Evolutionary conservation across 306 rosid genomes (phyloP), one percentile per base, ranked within the genome.

Genomic region (Cucumis hystrix): DNA sequence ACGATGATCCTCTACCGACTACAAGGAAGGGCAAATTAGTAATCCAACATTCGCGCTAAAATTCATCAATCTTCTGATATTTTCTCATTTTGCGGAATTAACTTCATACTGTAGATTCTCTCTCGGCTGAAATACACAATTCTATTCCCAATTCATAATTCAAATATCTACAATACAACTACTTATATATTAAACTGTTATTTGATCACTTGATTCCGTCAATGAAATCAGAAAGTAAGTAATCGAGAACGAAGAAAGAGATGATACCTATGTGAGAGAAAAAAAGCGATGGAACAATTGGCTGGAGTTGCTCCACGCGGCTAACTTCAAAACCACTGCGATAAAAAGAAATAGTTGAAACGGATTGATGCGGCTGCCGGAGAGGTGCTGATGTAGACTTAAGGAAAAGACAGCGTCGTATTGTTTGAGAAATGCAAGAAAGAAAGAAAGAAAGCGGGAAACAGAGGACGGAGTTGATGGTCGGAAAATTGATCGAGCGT

Each of bases 21-120:
- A 13, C 49, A 21, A 63, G 28, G 14, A 78, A 64, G 80, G 62
- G 61, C 74, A 78, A 47, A 78, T 64, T 78, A 16, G 80, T 65
- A 78, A 63, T 78, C 57, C 7, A 21, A 33, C 30, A 49, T n/a
- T n/a, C 37, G n/a, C 39, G 55, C 40, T 14, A 47, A 54, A 55
- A 9, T 37, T 52, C 18, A 23, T 23, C 54, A 57, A 75, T 47
- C 58, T 47, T 72, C n/a, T 18, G 33, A 33, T 71, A 45, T 49
- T 71, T 45, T 23, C 59, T 71, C 25, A 16, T 35, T 65, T 43
- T 28, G 40, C 35, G 39, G 40, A 60, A 21, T 20, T 23, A 49
- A 20, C 37, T 13, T 25, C 59, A 70, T 11, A 43, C 18, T 15
- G 18, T 14, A 66, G 16, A 39, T 66, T 66, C 73, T 66, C 17